These are phyloP conservation scores for Prunus mume DNA, from an alignment of 306 rosid species.

Conservation along the genomic window DNA sequence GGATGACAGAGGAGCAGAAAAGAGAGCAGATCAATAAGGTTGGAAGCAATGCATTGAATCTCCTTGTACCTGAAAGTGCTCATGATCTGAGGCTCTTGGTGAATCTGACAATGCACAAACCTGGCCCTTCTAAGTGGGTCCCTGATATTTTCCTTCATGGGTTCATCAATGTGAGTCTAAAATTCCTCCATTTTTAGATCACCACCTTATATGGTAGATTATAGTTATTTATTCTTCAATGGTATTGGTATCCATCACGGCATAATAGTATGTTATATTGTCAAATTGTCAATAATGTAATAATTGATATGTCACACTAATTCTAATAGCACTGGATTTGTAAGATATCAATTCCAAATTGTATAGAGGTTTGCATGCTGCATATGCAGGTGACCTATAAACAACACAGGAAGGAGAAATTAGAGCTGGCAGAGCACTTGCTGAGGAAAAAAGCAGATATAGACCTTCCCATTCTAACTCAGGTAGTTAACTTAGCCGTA, in stretches of 20 bases:
- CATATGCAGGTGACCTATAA: constrained; percentile 16
- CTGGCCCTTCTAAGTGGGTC: constrained; percentile 16
- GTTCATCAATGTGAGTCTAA: constrained; percentile 18
- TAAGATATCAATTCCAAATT: neutral
- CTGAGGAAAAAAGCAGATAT: constrained; percentile 24
- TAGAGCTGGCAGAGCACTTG: constrained; percentile 32
- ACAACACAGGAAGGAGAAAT: constrained; percentile 29
- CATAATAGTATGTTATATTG: neutral
- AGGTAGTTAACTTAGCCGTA: constrained; percentile 16
- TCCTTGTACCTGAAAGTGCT: constrained; percentile 35
- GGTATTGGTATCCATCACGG: no score
- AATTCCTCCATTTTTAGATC: neutral
- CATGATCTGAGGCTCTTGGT: constrained; percentile 28
- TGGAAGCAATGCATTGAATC: constrained; percentile 32
- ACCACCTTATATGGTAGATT: no score
- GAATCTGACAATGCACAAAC: constrained; percentile 15
- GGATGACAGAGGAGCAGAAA: constrained; percentile 36
- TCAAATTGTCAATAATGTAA: neutral
- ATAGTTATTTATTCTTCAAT: no score
- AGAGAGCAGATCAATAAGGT: constrained; percentile 18
- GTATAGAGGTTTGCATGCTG: neutral
- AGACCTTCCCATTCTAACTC: constrained; percentile 30
- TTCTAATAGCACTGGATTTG: neutral
- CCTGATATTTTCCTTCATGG: constrained; percentile 28
- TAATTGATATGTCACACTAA: neutral